phyloP scores from a whole-genome alignment of 1,284 basidiomycete species.

The Tetrapyrgos nigripes region DNA sequence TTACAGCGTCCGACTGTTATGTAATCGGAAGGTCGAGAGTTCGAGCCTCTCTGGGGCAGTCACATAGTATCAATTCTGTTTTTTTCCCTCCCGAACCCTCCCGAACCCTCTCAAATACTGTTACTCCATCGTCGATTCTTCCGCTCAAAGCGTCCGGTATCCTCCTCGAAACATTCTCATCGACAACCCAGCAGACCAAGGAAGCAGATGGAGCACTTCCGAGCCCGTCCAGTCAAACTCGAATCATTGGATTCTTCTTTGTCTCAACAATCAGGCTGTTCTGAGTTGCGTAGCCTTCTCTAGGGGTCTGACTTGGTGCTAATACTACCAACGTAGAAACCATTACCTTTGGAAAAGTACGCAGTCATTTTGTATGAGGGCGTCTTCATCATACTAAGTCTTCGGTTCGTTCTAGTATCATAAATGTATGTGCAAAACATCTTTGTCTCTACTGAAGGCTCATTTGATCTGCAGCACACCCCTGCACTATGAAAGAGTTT shows the following conservation, averaged over 20 bases:
- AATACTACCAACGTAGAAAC: slow-evolving; percentile 49
- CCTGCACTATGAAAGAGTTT: slow-evolving; percentile 85
- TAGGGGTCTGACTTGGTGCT: background rate
- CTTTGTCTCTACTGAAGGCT: slow-evolving; percentile 1
- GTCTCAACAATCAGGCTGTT: slow-evolving; percentile 60
- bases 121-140: slow-evolving; percentile 66
- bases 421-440: slow-evolving; percentile 51
- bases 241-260: slow-evolving; percentile 76
- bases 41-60: slow-evolving; percentile 18
- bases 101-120: slow-evolving; percentile 33
- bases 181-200: slow-evolving; percentile 66
- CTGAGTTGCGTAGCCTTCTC: slow-evolving; percentile 72
- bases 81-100: slow-evolving; percentile 10
- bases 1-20: slow-evolving; percentile 86
- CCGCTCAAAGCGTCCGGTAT: slow-evolving; percentile 74
- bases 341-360: slow-evolving; percentile 82
- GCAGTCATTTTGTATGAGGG: slow-evolving; percentile 22
- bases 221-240: slow-evolving; percentile 52
- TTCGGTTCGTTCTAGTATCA: slow-evolving; percentile 48
- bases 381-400: background rate
- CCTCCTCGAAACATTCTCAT: slow-evolving; percentile 70
- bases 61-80: slow-evolving; percentile 20
- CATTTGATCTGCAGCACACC: slow-evolving; percentile 59
- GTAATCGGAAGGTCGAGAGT: slow-evolving; percentile 38
- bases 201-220: slow-evolving; percentile 76